Conservation (phyloP, 306 rosid species). For the Medicago arabica region DNA sequence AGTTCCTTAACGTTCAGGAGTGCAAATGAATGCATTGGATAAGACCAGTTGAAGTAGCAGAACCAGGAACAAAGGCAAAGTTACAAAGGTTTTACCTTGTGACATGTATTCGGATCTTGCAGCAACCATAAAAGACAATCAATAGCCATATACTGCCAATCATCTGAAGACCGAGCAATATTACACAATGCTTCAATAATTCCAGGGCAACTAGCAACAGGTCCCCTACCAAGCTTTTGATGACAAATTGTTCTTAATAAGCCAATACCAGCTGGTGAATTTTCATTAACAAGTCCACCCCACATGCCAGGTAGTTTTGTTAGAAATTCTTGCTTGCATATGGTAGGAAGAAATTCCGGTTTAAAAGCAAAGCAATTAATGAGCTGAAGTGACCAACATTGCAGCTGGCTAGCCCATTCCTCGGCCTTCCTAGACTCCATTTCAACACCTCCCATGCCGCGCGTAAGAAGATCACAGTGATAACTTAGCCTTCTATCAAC, state of each 20-base stretch:
- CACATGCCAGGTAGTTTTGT: constrained; percentile 91
- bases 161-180: constrained; percentile 92
- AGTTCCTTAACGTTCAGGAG: constrained; percentile 7
- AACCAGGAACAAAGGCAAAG: constrained; percentile 16
- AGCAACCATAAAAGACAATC: constrained; percentile 98
- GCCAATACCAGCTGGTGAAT: constrained; percentile 98
- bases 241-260: constrained; percentile 92
- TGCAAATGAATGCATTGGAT: constrained; percentile 27
- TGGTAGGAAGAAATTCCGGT: constrained; percentile 89
- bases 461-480: constrained; percentile 96
- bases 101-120: constrained; percentile 89
- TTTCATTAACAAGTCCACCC: constrained; percentile 99
- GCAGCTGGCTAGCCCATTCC: constrained; percentile 99
- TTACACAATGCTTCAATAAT: constrained; percentile 90
- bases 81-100: constrained; percentile 61
- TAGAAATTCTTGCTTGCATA: constrained; percentile 92
- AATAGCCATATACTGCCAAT: constrained; percentile 99
- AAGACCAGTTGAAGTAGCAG: constrained; percentile 3
- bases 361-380: constrained; percentile 96
- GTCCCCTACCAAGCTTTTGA: constrained; percentile 94
- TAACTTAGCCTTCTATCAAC: constrained; percentile 92
- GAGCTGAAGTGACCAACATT: constrained; percentile 99
- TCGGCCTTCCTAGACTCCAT: constrained; percentile 99
- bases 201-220: constrained; percentile 84
- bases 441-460: constrained; percentile 99